phyloP scores from a whole-genome alignment of 306 rosid species.

The Ammopiptanthus mongolicus region DNA sequence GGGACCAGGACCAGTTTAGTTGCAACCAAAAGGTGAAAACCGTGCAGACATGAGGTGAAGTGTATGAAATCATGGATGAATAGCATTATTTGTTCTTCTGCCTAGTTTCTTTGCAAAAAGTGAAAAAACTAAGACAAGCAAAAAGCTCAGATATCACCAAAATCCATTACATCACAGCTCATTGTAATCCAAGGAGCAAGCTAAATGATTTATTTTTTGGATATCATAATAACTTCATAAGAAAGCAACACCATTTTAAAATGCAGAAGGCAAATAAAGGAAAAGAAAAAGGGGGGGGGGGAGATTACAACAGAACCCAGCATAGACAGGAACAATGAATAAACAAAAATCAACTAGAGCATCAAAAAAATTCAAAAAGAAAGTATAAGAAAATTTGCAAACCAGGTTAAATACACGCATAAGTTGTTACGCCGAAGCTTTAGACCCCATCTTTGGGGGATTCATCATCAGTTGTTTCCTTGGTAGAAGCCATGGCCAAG shows the following conservation, averaged over 20 bases:
- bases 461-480: constrained; percentile 53
- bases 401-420: constrained; percentile 8
- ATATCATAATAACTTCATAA: constrained; percentile 13
- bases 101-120: not conserved
- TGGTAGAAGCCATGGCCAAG: constrained; percentile 31
- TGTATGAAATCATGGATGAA: no score
- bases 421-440: not conserved
- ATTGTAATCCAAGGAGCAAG: not conserved
- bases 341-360: not conserved
- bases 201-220: not conserved
- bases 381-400: not conserved
- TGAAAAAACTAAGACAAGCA: constrained; percentile 1
- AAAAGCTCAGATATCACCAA: not conserved
- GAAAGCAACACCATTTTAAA: constrained; percentile 6
- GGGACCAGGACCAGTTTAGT: no score
- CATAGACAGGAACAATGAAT: not conserved
- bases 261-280: not conserved
- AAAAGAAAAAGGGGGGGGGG: not conserved
- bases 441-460: constrained; percentile 42
- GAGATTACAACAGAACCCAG: not conserved
- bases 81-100: not conserved
- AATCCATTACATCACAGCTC: constrained; percentile 1
- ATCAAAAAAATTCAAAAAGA: not conserved
- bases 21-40: no score
- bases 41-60: no score